Evolutionary conservation across 2,329 filamentous ascomycete species (phyloP).

Genomic region (Setomelanomma holmii): DNA sequence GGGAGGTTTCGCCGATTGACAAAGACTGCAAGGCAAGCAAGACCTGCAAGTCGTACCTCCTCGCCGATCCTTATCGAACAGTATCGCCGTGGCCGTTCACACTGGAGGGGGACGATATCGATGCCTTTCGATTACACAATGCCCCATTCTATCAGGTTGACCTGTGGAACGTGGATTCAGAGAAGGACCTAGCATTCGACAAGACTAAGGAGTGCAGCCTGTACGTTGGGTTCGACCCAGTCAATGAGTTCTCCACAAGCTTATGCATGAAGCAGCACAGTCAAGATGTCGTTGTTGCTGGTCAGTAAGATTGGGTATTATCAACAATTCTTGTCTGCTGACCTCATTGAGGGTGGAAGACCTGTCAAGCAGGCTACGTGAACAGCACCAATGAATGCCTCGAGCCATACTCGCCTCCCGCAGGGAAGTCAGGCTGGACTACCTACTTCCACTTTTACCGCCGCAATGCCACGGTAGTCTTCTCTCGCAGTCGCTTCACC

Average conservation of each 20-base stretch:
- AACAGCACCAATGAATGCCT: slow-evolving; percentile 14
- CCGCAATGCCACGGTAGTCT: slow-evolving; percentile 16
- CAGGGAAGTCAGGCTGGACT: slow-evolving; percentile 8
- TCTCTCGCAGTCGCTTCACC: slow-evolving; percentile 15
- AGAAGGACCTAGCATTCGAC: slow-evolving; percentile 3
- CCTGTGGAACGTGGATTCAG: slow-evolving; percentile 11
- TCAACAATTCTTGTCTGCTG: slow-evolving; percentile 12
- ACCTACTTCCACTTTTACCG: slow-evolving; percentile 21
- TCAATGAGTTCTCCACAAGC: slow-evolving; percentile 8
- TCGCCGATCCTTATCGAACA: slow-evolving; percentile 19
- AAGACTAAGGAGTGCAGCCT: background rate
- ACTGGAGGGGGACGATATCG: background rate
- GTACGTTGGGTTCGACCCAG: slow-evolving; percentile 12
- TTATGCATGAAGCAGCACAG: slow-evolving; percentile 16
- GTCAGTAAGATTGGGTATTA: slow-evolving; percentile 11
- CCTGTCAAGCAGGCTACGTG: slow-evolving; percentile 5
- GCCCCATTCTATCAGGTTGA: slow-evolving; percentile 26
- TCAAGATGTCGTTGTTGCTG: slow-evolving; percentile 13
- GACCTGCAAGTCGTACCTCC: slow-evolving; percentile 17
- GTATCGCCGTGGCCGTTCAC: slow-evolving; percentile 19
- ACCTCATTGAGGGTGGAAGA: background rate
- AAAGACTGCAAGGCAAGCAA: slow-evolving; percentile 9
- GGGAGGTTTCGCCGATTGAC: slow-evolving; percentile 12
- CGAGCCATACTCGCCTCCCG: background rate
- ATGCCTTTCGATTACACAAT: slow-evolving; percentile 13